Evolutionary conservation across 2,329 filamentous ascomycete genomes (phyloP), one percentile per base, ranked within the genome.

Genomic region (Rutstroemia sp.): DNA sequence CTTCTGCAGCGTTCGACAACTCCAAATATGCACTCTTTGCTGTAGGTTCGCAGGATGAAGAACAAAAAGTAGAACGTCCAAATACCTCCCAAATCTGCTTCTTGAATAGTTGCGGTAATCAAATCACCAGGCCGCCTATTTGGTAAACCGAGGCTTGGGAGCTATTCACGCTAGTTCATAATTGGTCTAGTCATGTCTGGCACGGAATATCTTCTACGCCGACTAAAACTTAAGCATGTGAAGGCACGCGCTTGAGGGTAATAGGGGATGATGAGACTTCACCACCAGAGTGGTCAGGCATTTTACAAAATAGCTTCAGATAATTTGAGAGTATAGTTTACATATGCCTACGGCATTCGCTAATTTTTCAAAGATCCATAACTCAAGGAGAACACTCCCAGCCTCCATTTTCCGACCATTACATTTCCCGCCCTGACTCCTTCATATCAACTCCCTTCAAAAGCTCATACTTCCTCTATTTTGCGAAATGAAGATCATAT

Each of bases 401-500:
- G 75, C 78, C 6, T 80, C 82, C 46, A 82, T 76, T 21, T 81
- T 81, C 52, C 50, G 68, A 47, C 19, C 21, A 23, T 47, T 47
- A 47, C 44, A 30, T 27, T 23, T 27, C 27, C 16, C 41, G 10
- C 14, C 21, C 44, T n/a, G n/a, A 25, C 6, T 16, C 44, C 10
- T 23, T 14, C 10, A 27, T 19, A 19, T 25, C 44, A 30, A 47
- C 10, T 47, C 23, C 14, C 23, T 47, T 14, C 16, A 8, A 7
- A 42, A 42, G 39, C 16, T 42, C 8, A 9, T 25, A 16, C 4
- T 27, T n/a, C 4, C 8, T 60, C 56, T 70, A 99, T 82, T 99
- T 99, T 58, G 94, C 94, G 77, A 99, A 99, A 76, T 99, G 94
- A 70, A 99, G 79, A 72, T 99, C 94, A 71, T 97, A 99, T 62